Evolutionary conservation across 1,284 basidiomycete species (phyloP).

Genomic region (Irpex sp.): DNA sequence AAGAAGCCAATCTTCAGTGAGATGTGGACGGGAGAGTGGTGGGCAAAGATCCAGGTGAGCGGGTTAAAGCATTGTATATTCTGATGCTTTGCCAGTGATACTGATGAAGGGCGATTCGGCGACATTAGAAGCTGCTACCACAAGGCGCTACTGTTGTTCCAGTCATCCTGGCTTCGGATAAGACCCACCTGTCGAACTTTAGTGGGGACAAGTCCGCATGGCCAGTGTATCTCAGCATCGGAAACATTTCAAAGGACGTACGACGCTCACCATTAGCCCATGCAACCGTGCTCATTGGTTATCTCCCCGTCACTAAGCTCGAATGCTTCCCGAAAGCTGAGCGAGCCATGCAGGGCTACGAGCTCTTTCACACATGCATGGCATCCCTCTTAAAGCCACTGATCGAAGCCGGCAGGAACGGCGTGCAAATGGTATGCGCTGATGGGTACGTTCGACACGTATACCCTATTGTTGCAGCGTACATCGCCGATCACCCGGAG

Average conservation of each 20-base stretch:
- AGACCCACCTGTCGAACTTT: conserved; percentile 11
- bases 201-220: conserved; percentile 19
- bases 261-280: conserved; percentile 16
- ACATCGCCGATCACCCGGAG: conserved; percentile 24
- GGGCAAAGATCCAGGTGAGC: conserved; percentile 32
- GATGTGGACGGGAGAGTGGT: conserved; percentile 40
- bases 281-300: conserved; percentile 23
- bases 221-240: conserved; percentile 23
- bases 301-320: conserved; percentile 21
- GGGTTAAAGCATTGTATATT: background rate
- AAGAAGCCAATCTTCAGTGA: conserved; percentile 26
- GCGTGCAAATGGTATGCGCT: conserved; percentile 21
- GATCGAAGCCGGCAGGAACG: conserved; percentile 15
- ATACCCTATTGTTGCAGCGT: conserved; percentile 23
- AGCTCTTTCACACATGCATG: conserved; percentile 27
- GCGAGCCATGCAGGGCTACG: conserved; percentile 12
- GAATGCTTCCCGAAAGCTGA: conserved; percentile 15
- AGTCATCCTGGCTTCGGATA: conserved; percentile 14
- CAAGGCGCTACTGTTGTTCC: conserved; percentile 16
- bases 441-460: conserved; percentile 18
- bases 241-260: conserved; percentile 18
- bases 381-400: conserved; percentile 15
- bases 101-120: background rate
- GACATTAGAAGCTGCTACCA: conserved; percentile 12
- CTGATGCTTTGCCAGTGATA: background rate